phyloP scores from a whole-genome alignment of 306 rosid species.

The Senna tora region DNA sequence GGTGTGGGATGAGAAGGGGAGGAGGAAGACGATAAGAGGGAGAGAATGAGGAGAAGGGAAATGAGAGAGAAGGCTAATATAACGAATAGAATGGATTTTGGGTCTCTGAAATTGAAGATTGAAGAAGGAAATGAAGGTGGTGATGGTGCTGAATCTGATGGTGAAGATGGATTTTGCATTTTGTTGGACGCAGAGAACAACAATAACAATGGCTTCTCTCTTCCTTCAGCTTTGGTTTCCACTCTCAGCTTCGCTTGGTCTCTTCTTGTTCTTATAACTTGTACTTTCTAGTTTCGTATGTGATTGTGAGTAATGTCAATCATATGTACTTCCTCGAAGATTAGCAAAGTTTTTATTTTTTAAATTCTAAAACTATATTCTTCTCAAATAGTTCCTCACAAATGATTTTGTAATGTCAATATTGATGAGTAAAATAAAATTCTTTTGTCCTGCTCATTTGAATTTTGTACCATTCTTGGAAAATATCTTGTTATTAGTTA shows the following conservation, averaged over 20 bases:
- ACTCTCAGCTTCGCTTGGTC: not conserved
- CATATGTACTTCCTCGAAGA: no score
- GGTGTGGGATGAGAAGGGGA: slow-evolving; percentile 43
- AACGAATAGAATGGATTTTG: slow-evolving; percentile 58
- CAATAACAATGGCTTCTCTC: no score
- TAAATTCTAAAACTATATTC: no score
- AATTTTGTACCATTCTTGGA: no score
- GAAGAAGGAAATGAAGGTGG: slow-evolving; percentile 6
- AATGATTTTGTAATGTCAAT: no score
- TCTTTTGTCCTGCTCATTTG: no score
- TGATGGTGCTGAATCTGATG: not conserved
- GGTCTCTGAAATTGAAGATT: slow-evolving; percentile 51
- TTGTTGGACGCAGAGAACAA: not conserved
- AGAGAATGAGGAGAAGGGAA: slow-evolving; percentile 48
- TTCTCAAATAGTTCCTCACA: no score
- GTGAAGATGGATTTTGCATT: slow-evolving; percentile 41
- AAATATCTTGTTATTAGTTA: no score
- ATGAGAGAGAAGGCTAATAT: slow-evolving; percentile 56
- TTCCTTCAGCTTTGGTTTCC: not conserved
- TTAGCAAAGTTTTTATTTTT: no score
- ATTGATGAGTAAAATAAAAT: no score
- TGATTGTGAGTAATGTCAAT: no score
- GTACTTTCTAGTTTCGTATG: no score
- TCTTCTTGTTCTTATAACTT: not conserved
- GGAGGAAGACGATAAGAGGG: slow-evolving; percentile 35